phyloP scores from a whole-genome alignment of 2,329 filamentous ascomycete genomes.

The Diaporthe citri region DNA sequence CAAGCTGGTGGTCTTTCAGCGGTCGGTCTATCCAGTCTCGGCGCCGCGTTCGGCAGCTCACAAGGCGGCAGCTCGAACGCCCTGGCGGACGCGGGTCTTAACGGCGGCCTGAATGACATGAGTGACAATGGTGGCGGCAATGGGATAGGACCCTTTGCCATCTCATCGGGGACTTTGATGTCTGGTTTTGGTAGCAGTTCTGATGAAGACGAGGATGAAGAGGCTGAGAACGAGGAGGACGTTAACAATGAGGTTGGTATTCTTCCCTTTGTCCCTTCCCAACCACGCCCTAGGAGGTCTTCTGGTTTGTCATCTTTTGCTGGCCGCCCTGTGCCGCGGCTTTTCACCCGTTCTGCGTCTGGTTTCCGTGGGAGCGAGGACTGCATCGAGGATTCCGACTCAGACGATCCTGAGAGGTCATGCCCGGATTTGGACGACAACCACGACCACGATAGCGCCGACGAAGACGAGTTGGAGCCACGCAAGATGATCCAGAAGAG shows the following conservation, averaged over 20 bases:
- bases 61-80: constrained; percentile 63
- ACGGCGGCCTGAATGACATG: constrained; percentile 76
- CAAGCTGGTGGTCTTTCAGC: constrained; percentile 65
- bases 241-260: constrained; percentile 75
- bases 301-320: constrained; percentile 34
- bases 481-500: constrained; percentile 7
- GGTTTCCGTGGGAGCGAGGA: constrained; percentile 19
- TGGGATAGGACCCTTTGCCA: constrained; percentile 78
- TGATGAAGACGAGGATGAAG: constrained; percentile 95
- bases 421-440: constrained; percentile 17
- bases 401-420: background rate
- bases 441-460: constrained; percentile 7
- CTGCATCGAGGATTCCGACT: constrained; percentile 21
- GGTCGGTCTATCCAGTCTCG: constrained; percentile 62
- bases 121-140: constrained; percentile 71
- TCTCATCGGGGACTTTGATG: constrained; percentile 80
- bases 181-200: constrained; percentile 95
- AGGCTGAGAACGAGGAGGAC: constrained; percentile 86
- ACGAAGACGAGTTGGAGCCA: constrained; percentile 28
- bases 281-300: constrained; percentile 38
- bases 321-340: constrained; percentile 30
- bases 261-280: constrained; percentile 42
- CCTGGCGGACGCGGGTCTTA: constrained; percentile 84
- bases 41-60: constrained; percentile 49
- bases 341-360: constrained; percentile 31